Evolutionary conservation across 345 rosid genomes (phyloP).

Genomic region (Euphorbia tirucalli): DNA sequence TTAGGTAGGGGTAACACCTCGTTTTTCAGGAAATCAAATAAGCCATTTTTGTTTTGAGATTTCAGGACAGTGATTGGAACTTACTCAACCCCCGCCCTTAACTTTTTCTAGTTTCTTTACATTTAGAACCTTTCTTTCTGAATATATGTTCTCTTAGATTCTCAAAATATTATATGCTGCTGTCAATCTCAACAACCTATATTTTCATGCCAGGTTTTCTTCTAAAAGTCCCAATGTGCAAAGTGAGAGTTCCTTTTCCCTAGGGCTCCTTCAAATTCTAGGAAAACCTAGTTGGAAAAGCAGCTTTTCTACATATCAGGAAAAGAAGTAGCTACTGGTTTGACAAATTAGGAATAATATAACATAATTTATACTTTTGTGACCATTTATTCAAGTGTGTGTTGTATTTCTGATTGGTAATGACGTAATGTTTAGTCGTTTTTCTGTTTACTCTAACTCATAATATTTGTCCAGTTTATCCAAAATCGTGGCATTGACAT

Average conservation of each 20-base stretch:
- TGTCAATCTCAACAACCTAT: background rate
- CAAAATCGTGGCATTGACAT: constrained; percentile 40
- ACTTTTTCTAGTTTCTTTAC: background rate
- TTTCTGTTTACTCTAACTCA: constrained; percentile 11
- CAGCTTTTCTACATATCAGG: background rate
- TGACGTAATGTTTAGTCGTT: background rate
- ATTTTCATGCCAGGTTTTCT: background rate
- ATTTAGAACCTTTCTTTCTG: background rate
- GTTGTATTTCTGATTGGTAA: background rate
- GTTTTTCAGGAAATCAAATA: background rate
- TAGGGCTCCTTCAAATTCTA: background rate
- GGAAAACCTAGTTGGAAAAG: background rate
- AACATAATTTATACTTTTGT: background rate
- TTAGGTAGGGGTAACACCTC: background rate
- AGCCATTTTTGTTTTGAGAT: background rate
- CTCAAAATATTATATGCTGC: constrained; percentile 4
- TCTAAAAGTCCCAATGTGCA: background rate
- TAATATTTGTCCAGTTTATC: constrained; percentile 52
- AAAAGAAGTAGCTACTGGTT: background rate
- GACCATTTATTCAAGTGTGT: background rate
- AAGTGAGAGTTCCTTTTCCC: background rate
- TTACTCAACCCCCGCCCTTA: background rate
- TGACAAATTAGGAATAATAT: background rate
- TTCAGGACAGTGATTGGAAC: background rate
- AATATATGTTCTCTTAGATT: background rate